Evolutionary conservation across 1,284 basidiomycete genomes (phyloP).

Genomic region (Acaromyces ingoldii): DNA sequence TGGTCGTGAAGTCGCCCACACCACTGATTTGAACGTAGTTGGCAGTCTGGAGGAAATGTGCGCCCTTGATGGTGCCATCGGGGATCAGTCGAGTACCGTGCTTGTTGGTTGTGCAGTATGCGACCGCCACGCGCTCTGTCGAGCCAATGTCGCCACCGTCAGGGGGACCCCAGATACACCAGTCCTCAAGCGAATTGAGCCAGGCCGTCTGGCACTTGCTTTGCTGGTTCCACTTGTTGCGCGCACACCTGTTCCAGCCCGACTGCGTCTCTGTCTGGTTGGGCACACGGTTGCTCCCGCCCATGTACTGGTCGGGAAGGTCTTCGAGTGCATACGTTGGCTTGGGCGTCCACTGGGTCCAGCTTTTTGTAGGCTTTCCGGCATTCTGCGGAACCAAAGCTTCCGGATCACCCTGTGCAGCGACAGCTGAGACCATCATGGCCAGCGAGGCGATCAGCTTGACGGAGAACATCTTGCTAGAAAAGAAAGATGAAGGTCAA

Average conservation of each 20-base stretch:
- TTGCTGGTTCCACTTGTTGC: conserved; percentile 29
- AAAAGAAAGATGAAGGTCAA: too few relatives aligned
- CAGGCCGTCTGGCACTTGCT: conserved; percentile 44
- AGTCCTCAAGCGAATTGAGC: conserved; percentile 43
- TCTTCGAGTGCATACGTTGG: conserved; percentile 29
- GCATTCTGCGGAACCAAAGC: conserved; percentile 8
- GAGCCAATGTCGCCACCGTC: conserved; percentile 7
- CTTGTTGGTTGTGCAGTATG: conserved; percentile 45
- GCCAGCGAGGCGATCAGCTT: too few relatives aligned
- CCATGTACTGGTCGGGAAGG: conserved; percentile 40
- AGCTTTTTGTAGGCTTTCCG: conserved; percentile 35
- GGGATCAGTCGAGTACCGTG: conserved; percentile 48
- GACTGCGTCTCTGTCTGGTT: conserved; percentile 17
- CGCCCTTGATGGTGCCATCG: conserved; percentile 40
- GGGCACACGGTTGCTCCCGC: conserved; percentile 27
- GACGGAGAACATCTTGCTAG: too few relatives aligned
- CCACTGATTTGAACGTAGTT: conserved; percentile 47
- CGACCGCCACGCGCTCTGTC: conserved; percentile 25
- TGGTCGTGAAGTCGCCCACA: conserved; percentile 30
- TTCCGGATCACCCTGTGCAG: conserved; percentile 4
- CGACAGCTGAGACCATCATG: too few relatives aligned
- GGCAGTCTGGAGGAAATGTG: conserved; percentile 42
- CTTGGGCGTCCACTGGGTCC: conserved; percentile 39
- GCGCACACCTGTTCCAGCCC: conserved; percentile 34
- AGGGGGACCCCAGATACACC: conserved; percentile 20